Evolutionary conservation across 1,284 basidiomycete species (phyloP).

Genomic region (Ceratobasidium sp.): DNA sequence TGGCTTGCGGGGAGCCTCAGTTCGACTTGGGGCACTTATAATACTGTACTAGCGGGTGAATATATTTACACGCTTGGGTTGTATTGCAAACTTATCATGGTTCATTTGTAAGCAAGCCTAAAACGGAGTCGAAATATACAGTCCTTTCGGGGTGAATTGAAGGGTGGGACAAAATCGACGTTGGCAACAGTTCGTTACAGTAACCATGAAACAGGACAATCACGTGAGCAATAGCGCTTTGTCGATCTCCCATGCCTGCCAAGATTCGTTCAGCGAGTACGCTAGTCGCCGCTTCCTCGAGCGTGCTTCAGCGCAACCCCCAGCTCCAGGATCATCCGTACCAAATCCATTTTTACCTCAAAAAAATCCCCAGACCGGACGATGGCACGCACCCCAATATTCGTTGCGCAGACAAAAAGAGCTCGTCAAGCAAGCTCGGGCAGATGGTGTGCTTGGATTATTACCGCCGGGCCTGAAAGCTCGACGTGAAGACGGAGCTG

Average conservation of each 20-base stretch:
- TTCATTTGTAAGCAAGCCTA: too few species aligned
- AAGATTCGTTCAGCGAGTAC: constrained; percentile 30
- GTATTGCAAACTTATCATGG: too few species aligned
- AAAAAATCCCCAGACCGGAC: constrained; percentile 62
- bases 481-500: constrained; percentile 22
- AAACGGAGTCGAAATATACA: too few species aligned
- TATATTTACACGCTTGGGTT: too few species aligned
- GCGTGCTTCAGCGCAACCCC: not conserved
- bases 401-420: constrained; percentile 78
- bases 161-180: not conserved
- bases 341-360: constrained; percentile 72
- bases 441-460: constrained; percentile 58
- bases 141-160: not conserved
- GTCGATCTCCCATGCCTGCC: constrained; percentile 13
- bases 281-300: constrained; percentile 29
- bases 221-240: constrained; percentile 14
- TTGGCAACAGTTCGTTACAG: not conserved
- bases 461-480: constrained; percentile 69
- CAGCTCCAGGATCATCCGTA: constrained; percentile 32
- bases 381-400: constrained; percentile 72
- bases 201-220: too few species aligned
- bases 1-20: too few species aligned
- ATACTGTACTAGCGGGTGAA: too few species aligned
- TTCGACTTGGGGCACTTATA: too few species aligned
- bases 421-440: constrained; percentile 70